Base-by-base conservation (phyloP, 306 rosid species). In the Cicer cuneatum region DNA sequence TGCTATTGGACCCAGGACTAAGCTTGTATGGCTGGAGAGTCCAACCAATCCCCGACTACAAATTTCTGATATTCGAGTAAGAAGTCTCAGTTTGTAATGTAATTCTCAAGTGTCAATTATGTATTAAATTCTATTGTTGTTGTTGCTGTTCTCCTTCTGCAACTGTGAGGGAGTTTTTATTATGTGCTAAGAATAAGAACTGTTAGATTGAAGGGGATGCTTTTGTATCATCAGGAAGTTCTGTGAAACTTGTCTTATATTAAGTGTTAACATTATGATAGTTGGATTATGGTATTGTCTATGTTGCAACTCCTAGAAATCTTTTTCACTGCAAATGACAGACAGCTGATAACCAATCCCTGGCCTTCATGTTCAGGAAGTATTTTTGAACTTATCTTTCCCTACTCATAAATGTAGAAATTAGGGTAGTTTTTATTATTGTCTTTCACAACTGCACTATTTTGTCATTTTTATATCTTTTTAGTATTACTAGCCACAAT, bases 1-100 rank as follows among this genome's bases (percentile, higher is more conserved):
- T 72, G 89, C 95, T 35, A 85, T 94, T 83, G 91, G 96, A 60
- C 89, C 92, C 59, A 37, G 12, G 81, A 91, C 96, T 8, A 94
- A 91, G 91, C 97, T 90, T 78, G 93, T 94, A 83, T 90, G 98
- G 98, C 80, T 88, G 76, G 98, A 94, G 90, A 91, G 92, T 83
- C 97, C 97, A 42, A 90, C 98, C 75, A 91, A 94, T 80, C 97
- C 98, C 64, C 93, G 94, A 33, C 70, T 71, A 78, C 92, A 80
- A 68, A 82, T 94, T 72, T 87, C 86, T 64, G 89, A 94, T 91
- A 91, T 94, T 82, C 89, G 86, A 53, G 98, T 94, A 87, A 81
- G 94, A 35, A 82, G 62, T 71, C 2, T 40, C 46, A 46, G 48
- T 72, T 74, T 69, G 67, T 37, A 79, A 59, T 72, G 3, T 2